phyloP scores from a whole-genome alignment of 2,329 filamentous ascomycete species.

The Monosporascus sp. region DNA sequence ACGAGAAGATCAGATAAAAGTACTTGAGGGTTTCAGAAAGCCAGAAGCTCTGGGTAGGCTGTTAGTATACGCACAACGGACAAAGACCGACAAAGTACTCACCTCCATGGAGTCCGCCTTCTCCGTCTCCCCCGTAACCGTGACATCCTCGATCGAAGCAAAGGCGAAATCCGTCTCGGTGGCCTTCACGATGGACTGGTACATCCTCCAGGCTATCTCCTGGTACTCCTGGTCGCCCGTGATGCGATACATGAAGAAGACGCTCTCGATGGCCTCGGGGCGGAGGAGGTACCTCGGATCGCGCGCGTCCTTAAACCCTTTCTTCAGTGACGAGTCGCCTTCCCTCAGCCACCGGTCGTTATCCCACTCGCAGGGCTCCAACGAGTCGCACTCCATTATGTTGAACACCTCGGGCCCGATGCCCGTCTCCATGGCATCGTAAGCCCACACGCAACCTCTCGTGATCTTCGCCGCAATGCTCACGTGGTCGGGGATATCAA shows the following conservation, averaged over 20 bases:
- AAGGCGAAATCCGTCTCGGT: constrained; percentile 44
- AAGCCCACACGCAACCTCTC: constrained; percentile 54
- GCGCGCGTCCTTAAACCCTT: constrained; percentile 57
- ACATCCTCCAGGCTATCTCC: constrained; percentile 50
- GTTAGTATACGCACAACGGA: constrained; percentile 37
- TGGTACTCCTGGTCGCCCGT: constrained; percentile 42
- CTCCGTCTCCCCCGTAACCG: constrained; percentile 37
- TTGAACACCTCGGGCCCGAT: constrained; percentile 54
- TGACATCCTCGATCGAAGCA: constrained; percentile 45
- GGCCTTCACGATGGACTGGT: constrained; percentile 36
- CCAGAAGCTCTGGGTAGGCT: constrained; percentile 59
- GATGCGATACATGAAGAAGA: constrained; percentile 49
- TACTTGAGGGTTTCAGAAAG: constrained; percentile 70
- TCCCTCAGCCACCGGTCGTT: constrained; percentile 23
- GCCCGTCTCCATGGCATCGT: constrained; percentile 46
- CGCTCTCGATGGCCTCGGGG: constrained; percentile 47
- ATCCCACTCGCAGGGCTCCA: constrained; percentile 37
- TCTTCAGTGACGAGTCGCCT: constrained; percentile 26
- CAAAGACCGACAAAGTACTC: constrained; percentile 3
- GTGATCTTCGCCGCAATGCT: constrained; percentile 42
- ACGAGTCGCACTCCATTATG: constrained; percentile 35
- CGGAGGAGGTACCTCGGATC: constrained; percentile 46
- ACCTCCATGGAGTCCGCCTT: constrained; percentile 24
- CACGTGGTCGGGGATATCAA: constrained; percentile 40
- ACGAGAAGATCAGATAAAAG: constrained; percentile 66